These are phyloP conservation scores for Fusarium equiseti DNA, from an alignment of 2,329 filamentous ascomycete genomes.

Conservation along the genomic window DNA sequence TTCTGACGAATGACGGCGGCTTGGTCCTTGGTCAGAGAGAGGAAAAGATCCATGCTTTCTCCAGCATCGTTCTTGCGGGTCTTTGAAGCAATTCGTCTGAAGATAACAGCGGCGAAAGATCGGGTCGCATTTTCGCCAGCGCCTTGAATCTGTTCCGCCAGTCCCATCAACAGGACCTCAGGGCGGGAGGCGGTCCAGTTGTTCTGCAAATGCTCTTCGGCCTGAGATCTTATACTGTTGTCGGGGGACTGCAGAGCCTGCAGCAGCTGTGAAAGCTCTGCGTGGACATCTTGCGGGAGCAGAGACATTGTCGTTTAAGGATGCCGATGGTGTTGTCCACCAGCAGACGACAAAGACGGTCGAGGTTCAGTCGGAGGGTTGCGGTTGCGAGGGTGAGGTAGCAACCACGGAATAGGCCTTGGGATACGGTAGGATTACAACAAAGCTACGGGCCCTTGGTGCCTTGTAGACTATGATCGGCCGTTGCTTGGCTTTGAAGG, in stretches of 20 bases:
- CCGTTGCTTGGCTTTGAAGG: conserved; percentile 32
- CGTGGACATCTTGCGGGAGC: conserved; percentile 84
- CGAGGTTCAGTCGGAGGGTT: conserved; percentile 22
- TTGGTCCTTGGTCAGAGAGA: conserved; percentile 80
- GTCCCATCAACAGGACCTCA: conserved; percentile 90
- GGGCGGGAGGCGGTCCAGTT: conserved; percentile 88
- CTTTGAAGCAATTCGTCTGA: conserved; percentile 92
- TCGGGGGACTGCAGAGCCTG: conserved; percentile 90
- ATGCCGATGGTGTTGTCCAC: conserved; percentile 49
- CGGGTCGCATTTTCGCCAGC: conserved; percentile 83
- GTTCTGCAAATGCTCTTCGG: conserved; percentile 89
- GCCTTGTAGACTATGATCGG: conserved; percentile 37
- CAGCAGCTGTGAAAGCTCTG: conserved; percentile 86
- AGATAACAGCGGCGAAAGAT: conserved; percentile 92
- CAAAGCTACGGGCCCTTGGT: conserved; percentile 39
- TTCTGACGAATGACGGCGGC: conserved; percentile 84
- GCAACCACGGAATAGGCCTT: background rate
- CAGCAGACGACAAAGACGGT: conserved; percentile 44
- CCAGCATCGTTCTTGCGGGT: conserved; percentile 80
- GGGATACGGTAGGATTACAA: background rate
- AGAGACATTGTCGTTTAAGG: conserved; percentile 75
- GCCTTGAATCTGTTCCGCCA: conserved; percentile 90
- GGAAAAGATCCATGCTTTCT: conserved; percentile 85
- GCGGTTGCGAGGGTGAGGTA: conserved; percentile 6
- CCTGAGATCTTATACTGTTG: conserved; percentile 85